Conservation (phyloP, 345 rosid species). For the Tarenaya hassleriana region DNA sequence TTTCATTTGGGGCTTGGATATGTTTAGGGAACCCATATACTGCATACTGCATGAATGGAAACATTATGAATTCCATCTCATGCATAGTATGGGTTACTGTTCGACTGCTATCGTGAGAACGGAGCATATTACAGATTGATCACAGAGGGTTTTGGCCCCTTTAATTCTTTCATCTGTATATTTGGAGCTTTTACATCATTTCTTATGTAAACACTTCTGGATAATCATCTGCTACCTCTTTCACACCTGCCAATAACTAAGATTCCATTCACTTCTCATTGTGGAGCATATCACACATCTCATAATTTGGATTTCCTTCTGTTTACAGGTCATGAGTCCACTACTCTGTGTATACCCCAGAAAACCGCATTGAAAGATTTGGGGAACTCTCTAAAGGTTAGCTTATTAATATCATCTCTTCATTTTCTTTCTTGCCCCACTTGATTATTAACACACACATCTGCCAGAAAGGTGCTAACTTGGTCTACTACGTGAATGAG, state of each 20-base stretch:
- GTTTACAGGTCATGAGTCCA: conserved; percentile 42
- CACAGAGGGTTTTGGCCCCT: too few relatives aligned
- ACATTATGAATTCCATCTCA: too few relatives aligned
- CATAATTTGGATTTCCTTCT: conserved; percentile 19
- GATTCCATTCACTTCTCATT: conserved; percentile 4
- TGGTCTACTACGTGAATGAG: conserved; percentile 7
- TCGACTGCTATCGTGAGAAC: too few relatives aligned
- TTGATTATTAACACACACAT: conserved; percentile 6
- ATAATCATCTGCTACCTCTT: conserved; percentile 1
- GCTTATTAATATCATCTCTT: conserved; percentile 11
- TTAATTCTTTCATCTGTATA: too few relatives aligned
- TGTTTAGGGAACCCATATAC: too few relatives aligned
- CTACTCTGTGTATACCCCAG: conserved; percentile 30
- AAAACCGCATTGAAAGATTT: conserved; percentile 39
- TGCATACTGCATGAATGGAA: too few relatives aligned
- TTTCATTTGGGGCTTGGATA: conserved; percentile 1
- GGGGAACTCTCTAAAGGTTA: conserved; percentile 60
- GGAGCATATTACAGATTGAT: too few relatives aligned
- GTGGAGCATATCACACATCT: conserved; percentile 15
- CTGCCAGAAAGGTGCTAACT: conserved; percentile 2
- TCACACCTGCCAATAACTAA: not conserved
- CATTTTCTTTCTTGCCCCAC: conserved; percentile 2
- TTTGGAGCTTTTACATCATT: too few relatives aligned
- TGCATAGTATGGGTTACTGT: too few relatives aligned
- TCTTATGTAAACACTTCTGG: not conserved